Conservation (phyloP, 371 early-diverging fungal genomes). For the Sanchytrium tribonematis region DNA sequence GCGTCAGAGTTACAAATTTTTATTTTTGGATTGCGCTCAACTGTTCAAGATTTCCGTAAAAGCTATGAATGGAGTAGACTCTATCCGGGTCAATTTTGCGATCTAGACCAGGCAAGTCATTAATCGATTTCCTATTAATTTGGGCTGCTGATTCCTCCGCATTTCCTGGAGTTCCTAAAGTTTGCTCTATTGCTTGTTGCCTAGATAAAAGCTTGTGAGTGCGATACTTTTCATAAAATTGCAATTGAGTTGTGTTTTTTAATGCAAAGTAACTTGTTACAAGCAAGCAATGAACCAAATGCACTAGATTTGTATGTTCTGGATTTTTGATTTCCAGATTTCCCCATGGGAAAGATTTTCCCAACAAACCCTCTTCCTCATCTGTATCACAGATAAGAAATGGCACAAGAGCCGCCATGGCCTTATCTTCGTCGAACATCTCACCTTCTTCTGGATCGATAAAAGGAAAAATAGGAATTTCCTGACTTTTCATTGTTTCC, state of each 20-base stretch:
- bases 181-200: not conserved
- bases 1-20: too few species aligned
- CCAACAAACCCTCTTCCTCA: not conserved
- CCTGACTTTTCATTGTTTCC: not conserved
- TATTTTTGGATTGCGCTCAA: too few species aligned
- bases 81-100: not conserved
- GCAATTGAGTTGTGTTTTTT: not conserved
- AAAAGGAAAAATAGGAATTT: not conserved
- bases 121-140: not conserved
- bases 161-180: not conserved
- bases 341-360: not conserved
- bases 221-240: not conserved
- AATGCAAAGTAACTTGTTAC: not conserved
- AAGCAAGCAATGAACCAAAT: not conserved
- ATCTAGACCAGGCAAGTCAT: not conserved
- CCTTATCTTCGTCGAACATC: not conserved
- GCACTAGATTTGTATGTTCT: not conserved
- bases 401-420: not conserved
- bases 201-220: not conserved
- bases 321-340: not conserved
- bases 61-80: not conserved
- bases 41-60: too few species aligned
- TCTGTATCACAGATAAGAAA: not conserved
- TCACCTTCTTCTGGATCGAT: not conserved
- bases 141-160: not conserved